Conservation (phyloP, 2,329 filamentous ascomycete species). For the Claviceps africana region DNA sequence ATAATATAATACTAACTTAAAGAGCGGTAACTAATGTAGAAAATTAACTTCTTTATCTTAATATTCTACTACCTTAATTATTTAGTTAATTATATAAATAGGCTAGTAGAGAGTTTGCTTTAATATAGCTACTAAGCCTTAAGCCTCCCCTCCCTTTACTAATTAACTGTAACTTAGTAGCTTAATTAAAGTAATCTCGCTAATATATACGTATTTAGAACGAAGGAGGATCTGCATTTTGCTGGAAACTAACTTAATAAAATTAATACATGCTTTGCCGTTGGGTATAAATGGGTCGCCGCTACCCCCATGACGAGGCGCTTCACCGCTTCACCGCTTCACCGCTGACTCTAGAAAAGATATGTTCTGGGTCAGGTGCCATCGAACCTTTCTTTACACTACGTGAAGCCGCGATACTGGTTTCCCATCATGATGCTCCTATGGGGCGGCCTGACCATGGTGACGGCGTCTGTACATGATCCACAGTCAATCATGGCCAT, state of each 20-base stretch:
- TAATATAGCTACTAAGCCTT: neutral
- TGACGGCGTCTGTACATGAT: constrained; percentile 25
- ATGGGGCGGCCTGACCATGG: constrained; percentile 52
- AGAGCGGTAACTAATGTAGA: constrained; percentile 34
- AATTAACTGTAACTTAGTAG: neutral
- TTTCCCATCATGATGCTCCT: constrained; percentile 49
- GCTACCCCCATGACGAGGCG: too few species aligned
- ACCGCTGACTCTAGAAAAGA: constrained; percentile 6
- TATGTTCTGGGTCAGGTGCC: constrained; percentile 46
- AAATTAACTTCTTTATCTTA: constrained; percentile 34
- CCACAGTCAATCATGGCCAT: constrained; percentile 22
- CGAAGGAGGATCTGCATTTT: constrained; percentile 38
- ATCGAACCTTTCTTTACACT: constrained; percentile 47
- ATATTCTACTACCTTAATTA: constrained; percentile 6
- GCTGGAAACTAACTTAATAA: constrained; percentile 35
- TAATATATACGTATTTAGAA: constrained; percentile 27
- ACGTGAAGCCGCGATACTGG: constrained; percentile 48
- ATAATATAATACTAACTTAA: constrained; percentile 20
- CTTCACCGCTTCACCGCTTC: too few species aligned
- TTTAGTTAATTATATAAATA: constrained; percentile 4
- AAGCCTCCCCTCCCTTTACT: neutral
- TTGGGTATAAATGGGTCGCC: constrained; percentile 40
- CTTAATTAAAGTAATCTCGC: constrained; percentile 21
- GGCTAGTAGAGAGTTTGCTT: neutral
- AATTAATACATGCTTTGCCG: constrained; percentile 37